A percentile compares a stretch with the other conserved stretches of the same genome.
These are phyloP conservation scores for Cladophialophora immunda DNA, from an alignment of 2,329 filamentous ascomycete species.

Conservation along the genomic window DNA sequence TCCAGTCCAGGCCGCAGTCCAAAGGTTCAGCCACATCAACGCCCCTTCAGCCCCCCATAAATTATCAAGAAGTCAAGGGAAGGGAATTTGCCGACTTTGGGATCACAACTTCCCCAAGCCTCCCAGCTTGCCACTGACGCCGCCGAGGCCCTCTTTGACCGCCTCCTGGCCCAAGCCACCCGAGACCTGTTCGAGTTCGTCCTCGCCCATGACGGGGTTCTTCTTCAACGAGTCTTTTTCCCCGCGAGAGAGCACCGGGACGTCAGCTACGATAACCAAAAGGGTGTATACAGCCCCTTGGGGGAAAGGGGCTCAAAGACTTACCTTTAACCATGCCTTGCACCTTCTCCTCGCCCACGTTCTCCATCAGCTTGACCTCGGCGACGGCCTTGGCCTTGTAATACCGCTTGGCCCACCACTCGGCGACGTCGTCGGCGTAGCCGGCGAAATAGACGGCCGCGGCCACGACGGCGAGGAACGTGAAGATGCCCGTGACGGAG, in stretches of 20 bases:
- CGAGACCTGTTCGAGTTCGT: slow-evolving; percentile 30
- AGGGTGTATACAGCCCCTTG: not conserved
- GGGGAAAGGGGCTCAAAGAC: not conserved
- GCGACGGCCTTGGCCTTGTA: slow-evolving; percentile 34
- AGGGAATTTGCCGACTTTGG: too few species aligned
- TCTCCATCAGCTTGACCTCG: slow-evolving; percentile 33
- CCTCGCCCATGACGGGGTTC: slow-evolving; percentile 34
- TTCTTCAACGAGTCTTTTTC: slow-evolving; percentile 34
- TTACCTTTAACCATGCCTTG: slow-evolving; percentile 29
- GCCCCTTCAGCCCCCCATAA: too few species aligned
- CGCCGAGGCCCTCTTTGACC: slow-evolving; percentile 27
- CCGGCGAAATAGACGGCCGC: slow-evolving; percentile 31
- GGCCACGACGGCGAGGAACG: slow-evolving; percentile 22
- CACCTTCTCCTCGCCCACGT: slow-evolving; percentile 28
- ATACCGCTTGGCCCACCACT: slow-evolving; percentile 33
- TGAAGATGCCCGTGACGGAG: slow-evolving; percentile 23
- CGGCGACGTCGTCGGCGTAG: slow-evolving; percentile 31
- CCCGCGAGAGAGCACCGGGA: not conserved
- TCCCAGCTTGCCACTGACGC: slow-evolving; percentile 26
- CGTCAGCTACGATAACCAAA: slow-evolving; percentile 8
- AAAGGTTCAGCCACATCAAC: too few species aligned
- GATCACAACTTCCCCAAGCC: slow-evolving; percentile 29
- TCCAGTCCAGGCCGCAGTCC: too few species aligned
- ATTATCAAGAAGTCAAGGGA: too few species aligned
- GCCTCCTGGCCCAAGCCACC: slow-evolving; percentile 33